A percentile compares a stretch with the other conserved stretches of the same genome.
Conservation (phyloP, 139 green algal genomes). For the Zygnema cylindricum region DNA sequence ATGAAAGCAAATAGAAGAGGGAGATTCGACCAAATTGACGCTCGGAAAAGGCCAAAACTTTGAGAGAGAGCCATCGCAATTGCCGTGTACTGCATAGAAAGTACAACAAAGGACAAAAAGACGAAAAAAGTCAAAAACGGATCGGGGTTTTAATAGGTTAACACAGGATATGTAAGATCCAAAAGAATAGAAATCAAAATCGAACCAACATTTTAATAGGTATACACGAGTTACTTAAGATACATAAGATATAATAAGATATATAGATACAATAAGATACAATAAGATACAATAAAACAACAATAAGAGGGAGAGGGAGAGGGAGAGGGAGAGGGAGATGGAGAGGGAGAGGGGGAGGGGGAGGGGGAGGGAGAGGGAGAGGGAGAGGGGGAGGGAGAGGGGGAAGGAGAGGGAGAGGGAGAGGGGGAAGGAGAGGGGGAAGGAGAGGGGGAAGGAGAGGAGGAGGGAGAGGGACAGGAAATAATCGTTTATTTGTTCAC, state of each 20-base stretch:
- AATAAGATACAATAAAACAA: too few species aligned
- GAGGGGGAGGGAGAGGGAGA: background rate
- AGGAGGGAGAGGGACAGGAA: background rate
- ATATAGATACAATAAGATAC: too few species aligned
- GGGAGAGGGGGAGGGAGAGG: conserved; percentile 4
- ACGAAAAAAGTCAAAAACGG: background rate
- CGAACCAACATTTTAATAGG: too few species aligned
- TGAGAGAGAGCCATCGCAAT: conserved; percentile 6
- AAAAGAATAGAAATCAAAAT: too few species aligned
- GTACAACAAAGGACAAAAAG: conserved; percentile 9
- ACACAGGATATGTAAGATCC: too few species aligned
- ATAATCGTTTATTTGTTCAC: background rate
- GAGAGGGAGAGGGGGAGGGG: background rate
- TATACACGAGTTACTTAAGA: too few species aligned
- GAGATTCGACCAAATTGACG: conserved; percentile 4
- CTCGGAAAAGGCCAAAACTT: background rate
- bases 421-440: conserved; percentile 6
- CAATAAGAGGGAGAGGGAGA: conserved; percentile 14
- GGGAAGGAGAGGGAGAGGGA: conserved; percentile 16
- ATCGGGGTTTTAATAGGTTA: too few species aligned
- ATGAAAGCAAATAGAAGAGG: background rate
- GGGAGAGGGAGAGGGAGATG: conserved; percentile 13
- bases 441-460: background rate
- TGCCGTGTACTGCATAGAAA: background rate
- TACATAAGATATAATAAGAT: too few species aligned